Percentiles rank a stretch among this genome's conserved stretches.
These are phyloP conservation scores for Emergomyces orientalis DNA, from an alignment of 2,329 filamentous ascomycete species.

Conservation along the genomic window DNA sequence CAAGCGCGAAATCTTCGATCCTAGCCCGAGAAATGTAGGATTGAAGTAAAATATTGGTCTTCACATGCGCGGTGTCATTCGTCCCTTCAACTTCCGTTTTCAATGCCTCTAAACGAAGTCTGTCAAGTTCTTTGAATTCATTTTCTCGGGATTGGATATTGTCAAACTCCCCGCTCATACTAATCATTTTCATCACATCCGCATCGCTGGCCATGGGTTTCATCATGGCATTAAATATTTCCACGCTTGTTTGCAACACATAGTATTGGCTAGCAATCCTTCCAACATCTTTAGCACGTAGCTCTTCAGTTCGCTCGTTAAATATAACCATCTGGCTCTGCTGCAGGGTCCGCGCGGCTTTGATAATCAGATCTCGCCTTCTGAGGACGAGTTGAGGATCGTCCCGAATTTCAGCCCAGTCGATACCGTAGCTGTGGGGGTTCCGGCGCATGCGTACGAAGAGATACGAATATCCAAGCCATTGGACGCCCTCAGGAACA, in stretches of 20 bases:
- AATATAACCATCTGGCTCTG: conserved; percentile 98
- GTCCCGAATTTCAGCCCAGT: conserved; percentile 81
- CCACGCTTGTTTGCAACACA: conserved; percentile 82
- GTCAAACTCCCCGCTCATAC: conserved; percentile 95
- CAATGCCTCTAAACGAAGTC: conserved; percentile 59
- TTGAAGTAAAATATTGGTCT: conserved; percentile 92
- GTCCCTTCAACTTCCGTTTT: conserved; percentile 69
- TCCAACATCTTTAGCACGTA: conserved; percentile 88
- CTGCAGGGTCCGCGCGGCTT: conserved; percentile 78
- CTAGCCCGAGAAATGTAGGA: conserved; percentile 83
- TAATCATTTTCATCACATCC: conserved; percentile 91
- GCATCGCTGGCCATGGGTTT: conserved; percentile 73
- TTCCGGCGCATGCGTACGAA: conserved; percentile 95
- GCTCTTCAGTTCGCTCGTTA: conserved; percentile 86
- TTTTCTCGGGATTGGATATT: conserved; percentile 89
- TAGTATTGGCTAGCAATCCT: conserved; percentile 97
- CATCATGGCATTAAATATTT: conserved; percentile 97
- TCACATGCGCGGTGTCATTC: conserved; percentile 62
- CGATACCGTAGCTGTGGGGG: conserved; percentile 85
- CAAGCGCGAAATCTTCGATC: conserved; percentile 85
- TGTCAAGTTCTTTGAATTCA: conserved; percentile 77
- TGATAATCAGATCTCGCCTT: conserved; percentile 73
- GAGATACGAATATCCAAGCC: conserved; percentile 95
- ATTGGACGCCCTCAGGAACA: conserved; percentile 84
- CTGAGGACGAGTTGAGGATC: conserved; percentile 82